Evolutionary conservation across 1,139 yeast genomes (phyloP).

Genomic region (Diutina rugosa): DNA sequence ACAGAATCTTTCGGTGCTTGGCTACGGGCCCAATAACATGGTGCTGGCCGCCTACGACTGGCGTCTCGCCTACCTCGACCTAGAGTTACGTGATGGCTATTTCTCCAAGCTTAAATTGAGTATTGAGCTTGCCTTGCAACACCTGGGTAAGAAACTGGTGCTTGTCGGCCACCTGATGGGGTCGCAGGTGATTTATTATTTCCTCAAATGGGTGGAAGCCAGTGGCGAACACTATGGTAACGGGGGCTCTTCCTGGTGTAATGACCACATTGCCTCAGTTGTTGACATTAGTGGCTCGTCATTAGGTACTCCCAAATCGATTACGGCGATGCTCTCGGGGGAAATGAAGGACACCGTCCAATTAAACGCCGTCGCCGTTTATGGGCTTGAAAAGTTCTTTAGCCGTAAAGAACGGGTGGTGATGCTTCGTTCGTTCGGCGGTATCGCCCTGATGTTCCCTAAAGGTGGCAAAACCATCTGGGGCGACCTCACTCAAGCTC

Average conservation of each 20-base stretch:
- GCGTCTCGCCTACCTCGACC: conserved; percentile 82
- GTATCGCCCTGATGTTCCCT: conserved; percentile 90
- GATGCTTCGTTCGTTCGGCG: conserved; percentile 79
- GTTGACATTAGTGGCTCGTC: conserved; percentile 82
- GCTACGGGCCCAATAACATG: conserved; percentile 89
- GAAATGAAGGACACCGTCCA: conserved; percentile 98
- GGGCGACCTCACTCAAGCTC: conserved; percentile 55
- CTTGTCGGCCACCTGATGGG: conserved; percentile 95
- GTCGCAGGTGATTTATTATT: conserved; percentile 74
- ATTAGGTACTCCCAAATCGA: conserved; percentile 88
- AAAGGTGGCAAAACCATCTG: conserved; percentile 86
- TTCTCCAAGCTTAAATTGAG: conserved; percentile 62
- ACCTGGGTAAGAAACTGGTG: conserved; percentile 56
- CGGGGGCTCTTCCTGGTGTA: conserved; percentile 84
- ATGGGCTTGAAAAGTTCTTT: conserved; percentile 88
- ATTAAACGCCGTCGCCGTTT: conserved; percentile 81
- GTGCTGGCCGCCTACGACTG: conserved; percentile 88
- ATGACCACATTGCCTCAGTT: conserved; percentile 64
- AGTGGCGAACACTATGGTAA: conserved; percentile 67
- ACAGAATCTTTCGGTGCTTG: conserved; percentile 86
- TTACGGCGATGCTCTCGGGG: conserved; percentile 84
- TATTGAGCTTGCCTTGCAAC: conserved; percentile 41
- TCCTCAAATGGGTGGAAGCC: conserved; percentile 94
- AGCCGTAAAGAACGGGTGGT: conserved; percentile 81
- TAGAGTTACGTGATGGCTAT: conserved; percentile 78